Conservation (phyloP, 768 basidiomycete species). For the Filobasidium wieringae region DNA sequence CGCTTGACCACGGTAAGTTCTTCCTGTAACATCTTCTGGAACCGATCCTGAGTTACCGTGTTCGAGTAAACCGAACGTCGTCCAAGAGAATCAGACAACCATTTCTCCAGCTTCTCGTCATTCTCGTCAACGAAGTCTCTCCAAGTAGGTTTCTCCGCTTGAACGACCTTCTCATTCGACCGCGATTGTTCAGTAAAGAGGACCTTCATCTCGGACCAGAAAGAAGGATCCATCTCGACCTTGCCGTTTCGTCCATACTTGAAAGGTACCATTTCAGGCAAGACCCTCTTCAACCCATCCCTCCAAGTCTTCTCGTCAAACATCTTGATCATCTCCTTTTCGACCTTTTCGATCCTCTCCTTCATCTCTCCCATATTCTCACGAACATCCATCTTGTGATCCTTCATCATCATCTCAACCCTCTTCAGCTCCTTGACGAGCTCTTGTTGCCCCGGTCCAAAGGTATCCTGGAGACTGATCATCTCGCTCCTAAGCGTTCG, state of each 20-base stretch:
- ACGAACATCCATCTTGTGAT: background rate
- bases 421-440: background rate
- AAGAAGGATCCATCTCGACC: constrained; percentile 37
- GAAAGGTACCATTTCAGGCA: constrained; percentile 41
- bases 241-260: constrained; percentile 21
- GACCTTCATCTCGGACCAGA: constrained; percentile 41
- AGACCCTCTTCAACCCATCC: constrained; percentile 34
- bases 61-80: constrained; percentile 23
- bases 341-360: background rate
- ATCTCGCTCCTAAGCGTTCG: background rate
- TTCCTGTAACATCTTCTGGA: constrained; percentile 35
- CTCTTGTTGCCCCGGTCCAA: background rate
- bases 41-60: constrained; percentile 32
- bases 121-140: constrained; percentile 30
- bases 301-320: constrained; percentile 27
- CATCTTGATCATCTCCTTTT: background rate
- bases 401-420: background rate
- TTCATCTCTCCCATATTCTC: background rate
- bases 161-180: constrained; percentile 21
- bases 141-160: constrained; percentile 21
- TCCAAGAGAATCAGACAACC: constrained; percentile 34
- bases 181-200: constrained; percentile 34
- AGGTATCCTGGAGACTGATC: background rate
- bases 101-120: constrained; percentile 31
- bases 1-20: constrained; percentile 31